Evolutionary conservation across 257 asterid species (phyloP).

Genomic region (Lithospermum erythrorhizon): DNA sequence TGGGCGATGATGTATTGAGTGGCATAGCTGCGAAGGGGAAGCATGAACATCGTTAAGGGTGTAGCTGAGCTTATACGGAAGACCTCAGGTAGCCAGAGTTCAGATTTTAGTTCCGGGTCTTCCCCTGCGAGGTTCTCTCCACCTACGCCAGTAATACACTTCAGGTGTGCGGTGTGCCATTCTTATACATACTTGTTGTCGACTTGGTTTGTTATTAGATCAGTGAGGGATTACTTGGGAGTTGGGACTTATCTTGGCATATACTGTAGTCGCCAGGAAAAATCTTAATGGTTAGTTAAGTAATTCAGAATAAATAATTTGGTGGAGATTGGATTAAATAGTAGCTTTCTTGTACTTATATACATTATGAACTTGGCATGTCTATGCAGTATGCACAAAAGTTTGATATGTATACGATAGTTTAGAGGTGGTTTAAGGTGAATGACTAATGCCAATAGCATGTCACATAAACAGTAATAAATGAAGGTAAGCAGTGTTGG

Average conservation of each 20-base stretch:
- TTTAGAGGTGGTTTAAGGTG: background rate
- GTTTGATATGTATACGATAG: background rate
- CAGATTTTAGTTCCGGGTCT: slow-evolving; percentile 37
- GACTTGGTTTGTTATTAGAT: background rate
- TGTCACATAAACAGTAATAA: too few species aligned
- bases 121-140: slow-evolving; percentile 50
- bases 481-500: too few species aligned
- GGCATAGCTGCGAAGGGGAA: slow-evolving; percentile 24
- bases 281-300: too few species aligned
- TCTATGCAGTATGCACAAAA: background rate
- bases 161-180: slow-evolving; percentile 41
- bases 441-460: background rate
- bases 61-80: slow-evolving; percentile 90
- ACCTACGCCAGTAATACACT: slow-evolving; percentile 48
- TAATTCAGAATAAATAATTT: background rate
- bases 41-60: slow-evolving; percentile 89
- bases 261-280: too few species aligned
- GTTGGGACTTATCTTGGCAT: background rate
- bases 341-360: background rate
- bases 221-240: background rate
- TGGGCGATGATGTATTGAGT: slow-evolving; percentile 33
- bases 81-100: slow-evolving; percentile 58
- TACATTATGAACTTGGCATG: background rate
- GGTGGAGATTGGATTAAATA: background rate
- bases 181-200: background rate